Percentiles rank a stretch among this genome's conserved stretches.
phyloP scores from a whole-genome alignment of 257 asterid species.

The Solanum medicagineum region DNA sequence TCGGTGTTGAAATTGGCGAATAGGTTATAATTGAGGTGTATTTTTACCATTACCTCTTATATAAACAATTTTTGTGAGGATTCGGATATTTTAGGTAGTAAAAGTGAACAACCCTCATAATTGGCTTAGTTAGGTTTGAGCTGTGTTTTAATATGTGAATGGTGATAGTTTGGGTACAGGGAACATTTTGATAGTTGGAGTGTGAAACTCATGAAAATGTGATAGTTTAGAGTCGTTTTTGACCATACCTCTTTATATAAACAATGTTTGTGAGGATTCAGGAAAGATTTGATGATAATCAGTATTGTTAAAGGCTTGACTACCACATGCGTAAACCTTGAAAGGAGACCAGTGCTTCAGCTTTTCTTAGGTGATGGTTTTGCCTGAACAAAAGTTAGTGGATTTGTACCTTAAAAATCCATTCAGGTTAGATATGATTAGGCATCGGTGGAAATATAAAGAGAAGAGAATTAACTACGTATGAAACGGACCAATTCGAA shows the following conservation, averaged over 20 bases:
- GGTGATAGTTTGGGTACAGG: background rate
- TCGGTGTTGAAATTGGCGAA: background rate
- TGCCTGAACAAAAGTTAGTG: background rate
- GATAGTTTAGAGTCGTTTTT: background rate
- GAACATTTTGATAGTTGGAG: background rate
- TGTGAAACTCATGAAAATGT: background rate
- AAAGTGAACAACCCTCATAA: background rate
- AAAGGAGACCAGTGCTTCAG: background rate
- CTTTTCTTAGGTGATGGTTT: background rate
- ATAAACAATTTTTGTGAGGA: background rate
- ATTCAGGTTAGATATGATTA: background rate
- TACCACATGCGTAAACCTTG: background rate
- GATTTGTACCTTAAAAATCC: background rate
- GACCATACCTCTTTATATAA: background rate
- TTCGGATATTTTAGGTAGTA: background rate
- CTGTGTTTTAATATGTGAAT: background rate
- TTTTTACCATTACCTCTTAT: background rate
- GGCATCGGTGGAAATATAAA: background rate
- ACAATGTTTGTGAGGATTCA: background rate
- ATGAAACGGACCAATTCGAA: background rate
- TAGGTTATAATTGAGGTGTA: background rate
- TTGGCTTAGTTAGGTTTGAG: background rate
- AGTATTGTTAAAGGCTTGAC: background rate
- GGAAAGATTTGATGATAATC: background rate
- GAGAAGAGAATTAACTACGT: background rate